Base-by-base conservation (phyloP, 495 filamentous ascomycete species). In the Talaromyces stipitatus region DNA sequence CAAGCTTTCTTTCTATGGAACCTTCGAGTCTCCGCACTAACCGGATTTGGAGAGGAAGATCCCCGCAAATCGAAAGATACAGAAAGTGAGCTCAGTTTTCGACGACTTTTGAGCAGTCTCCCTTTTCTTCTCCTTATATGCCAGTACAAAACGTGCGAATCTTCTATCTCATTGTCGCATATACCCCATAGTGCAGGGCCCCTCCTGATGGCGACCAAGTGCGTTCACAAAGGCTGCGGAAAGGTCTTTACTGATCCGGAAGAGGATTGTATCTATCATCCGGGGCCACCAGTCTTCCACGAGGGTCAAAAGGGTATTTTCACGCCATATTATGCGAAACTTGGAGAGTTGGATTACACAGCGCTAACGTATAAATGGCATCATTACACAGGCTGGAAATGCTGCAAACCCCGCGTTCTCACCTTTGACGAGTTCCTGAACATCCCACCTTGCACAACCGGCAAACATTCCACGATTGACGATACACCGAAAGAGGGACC, bases 401-500 rank as follows among this genome's bases (percentile, higher is more conserved):
- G 94, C 76, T 99, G 94, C 81, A 99, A 97, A 77, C 88, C 92
- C 57, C 88, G 95, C 71, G 91, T 97, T 61, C 81, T 99, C 61
- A 97, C 92, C 51, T 99, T 99, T 66, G 95, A 99, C 72, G 94
- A 99, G 75, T 99, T 99, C 78, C 89, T 97, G 64, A 70, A 80
- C 50, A 97, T 99, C 61, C 82, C 90, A 27, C 92, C 95, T 22
- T 99, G 94, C 78, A 96, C 95, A 20, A 89, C 85, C 16, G 94
- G 94, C 64, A 94, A 86, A 61, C 94, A 99, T 76, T 92, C 89
- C 54, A 90, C 87, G 3, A 85, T 92, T 57, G 91, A 89, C 58
- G 86, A 89, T 54, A 87, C 83, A 9, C 86, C 85, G 20, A 70
- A 71, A 5, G 69, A 69, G 0, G 71, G 84, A 50, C 82, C 85